Conservation (phyloP, 805 yeast genomes). For the Kuraishia capsulata region DNA sequence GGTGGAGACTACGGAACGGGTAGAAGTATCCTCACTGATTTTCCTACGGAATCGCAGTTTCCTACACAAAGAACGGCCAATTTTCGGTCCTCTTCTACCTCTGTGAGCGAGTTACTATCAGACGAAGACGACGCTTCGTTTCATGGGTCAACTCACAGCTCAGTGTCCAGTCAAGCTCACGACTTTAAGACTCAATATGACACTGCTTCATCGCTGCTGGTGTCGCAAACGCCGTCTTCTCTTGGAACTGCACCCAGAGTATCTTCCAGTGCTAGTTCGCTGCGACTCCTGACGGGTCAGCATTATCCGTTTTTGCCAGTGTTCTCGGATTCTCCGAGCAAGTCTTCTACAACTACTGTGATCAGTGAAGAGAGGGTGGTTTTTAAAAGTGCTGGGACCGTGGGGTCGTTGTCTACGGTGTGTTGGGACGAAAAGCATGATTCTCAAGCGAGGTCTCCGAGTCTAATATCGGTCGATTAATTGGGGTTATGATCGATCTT, state of each 20-base stretch:
- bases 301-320: background rate
- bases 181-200: background rate
- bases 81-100: background rate
- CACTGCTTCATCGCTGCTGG: background rate
- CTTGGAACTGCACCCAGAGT: background rate
- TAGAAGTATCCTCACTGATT: background rate
- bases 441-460: background rate
- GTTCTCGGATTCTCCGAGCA: background rate
- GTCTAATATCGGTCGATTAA: background rate
- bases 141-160: background rate
- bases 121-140: background rate
- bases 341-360: background rate
- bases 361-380: background rate
- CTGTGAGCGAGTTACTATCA: too few species aligned
- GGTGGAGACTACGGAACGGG: background rate
- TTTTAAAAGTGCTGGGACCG: background rate
- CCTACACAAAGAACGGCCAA: background rate
- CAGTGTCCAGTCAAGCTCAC: background rate
- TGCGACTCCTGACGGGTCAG: background rate
- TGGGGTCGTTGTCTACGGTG: background rate
- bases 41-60: background rate
- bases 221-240: background rate
- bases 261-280: background rate
- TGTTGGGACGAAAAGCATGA: background rate
- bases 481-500: too few species aligned